Evolutionary conservation across 345 rosid species (phyloP).

Genomic region (Gossypium mustelinum): DNA sequence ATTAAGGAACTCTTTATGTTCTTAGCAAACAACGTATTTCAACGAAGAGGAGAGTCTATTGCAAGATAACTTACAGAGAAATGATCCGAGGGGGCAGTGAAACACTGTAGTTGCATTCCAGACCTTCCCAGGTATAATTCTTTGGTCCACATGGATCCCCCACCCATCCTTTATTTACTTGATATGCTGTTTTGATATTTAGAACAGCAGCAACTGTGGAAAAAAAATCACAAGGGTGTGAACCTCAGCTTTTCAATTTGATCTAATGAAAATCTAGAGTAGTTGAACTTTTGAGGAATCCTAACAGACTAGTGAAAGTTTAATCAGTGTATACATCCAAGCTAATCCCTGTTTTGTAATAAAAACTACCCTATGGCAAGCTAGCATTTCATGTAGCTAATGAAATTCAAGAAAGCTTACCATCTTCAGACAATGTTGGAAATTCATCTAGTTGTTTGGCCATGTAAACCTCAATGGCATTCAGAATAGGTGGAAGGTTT

Average conservation of each 20-base stretch:
- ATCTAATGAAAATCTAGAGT: background rate
- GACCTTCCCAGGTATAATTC: constrained; percentile 45
- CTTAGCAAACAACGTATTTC: background rate
- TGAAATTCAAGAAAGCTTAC: constrained; percentile 20
- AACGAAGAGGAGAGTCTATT: background rate
- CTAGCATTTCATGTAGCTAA: background rate
- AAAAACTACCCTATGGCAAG: too few species aligned
- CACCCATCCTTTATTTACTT: constrained; percentile 38
- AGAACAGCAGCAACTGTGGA: constrained; percentile 33
- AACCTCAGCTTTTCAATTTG: background rate
- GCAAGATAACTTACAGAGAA: constrained; percentile 38
- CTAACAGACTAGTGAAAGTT: background rate
- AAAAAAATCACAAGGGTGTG: background rate
- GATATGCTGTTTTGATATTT: constrained; percentile 32
- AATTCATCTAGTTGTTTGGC: constrained; percentile 17
- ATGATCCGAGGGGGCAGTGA: constrained; percentile 28
- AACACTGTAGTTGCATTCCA: constrained; percentile 33
- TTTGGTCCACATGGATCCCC: constrained; percentile 62
- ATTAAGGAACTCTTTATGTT: background rate
- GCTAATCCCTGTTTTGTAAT: background rate
- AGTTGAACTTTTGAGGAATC: too few species aligned
- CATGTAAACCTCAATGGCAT: constrained; percentile 36
- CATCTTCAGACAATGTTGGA: constrained; percentile 23
- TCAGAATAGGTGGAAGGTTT: constrained; percentile 37
- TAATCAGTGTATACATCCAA: background rate